Percentiles rank a stretch among this genome's conserved stretches.
These are phyloP conservation scores for Pouteria campechiana DNA, from an alignment of 179 eudicot species.

Conservation along the genomic window DNA sequence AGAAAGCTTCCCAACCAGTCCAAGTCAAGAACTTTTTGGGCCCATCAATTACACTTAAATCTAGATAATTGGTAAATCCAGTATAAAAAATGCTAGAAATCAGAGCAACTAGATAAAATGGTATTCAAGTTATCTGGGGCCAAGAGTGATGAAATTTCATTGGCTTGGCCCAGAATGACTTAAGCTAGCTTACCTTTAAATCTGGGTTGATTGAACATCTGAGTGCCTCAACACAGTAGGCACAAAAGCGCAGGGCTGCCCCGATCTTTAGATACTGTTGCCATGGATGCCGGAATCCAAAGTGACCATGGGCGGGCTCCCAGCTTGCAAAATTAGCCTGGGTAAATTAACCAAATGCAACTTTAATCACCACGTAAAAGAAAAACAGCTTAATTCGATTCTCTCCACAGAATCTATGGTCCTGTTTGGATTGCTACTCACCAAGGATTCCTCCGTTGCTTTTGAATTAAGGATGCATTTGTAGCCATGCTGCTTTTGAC, in stretches of 20 bases:
- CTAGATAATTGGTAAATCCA: too few relatives aligned
- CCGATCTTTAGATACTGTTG: conserved; percentile 24
- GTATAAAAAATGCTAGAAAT: too few relatives aligned
- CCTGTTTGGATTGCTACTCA: not conserved
- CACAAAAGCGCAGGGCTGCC: conserved; percentile 17
- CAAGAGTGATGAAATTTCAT: not conserved
- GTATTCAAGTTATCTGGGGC: not conserved
- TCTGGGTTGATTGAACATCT: conserved; percentile 7
- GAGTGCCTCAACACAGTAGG: conserved; percentile 24
- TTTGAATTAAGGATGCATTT: conserved; percentile 19
- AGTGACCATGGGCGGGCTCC: conserved; percentile 31
- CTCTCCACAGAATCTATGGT: not conserved
- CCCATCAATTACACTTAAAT: too few relatives aligned
- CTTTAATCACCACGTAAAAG: not conserved
- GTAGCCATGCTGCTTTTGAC: conserved; percentile 8
- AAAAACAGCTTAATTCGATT: not conserved
- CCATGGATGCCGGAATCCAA: conserved; percentile 33
- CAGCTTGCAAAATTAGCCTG: conserved; percentile 33
- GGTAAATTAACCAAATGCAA: not conserved
- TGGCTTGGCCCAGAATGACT: not conserved
- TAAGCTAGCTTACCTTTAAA: conserved; percentile 5
- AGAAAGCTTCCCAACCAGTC: too few relatives aligned
- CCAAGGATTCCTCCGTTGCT: conserved; percentile 25
- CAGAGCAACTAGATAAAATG: not conserved
- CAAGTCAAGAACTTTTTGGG: too few relatives aligned